Evolutionary conservation across 2,329 filamentous ascomycete species (phyloP).

Genomic region (Aspergillus clavatus): DNA sequence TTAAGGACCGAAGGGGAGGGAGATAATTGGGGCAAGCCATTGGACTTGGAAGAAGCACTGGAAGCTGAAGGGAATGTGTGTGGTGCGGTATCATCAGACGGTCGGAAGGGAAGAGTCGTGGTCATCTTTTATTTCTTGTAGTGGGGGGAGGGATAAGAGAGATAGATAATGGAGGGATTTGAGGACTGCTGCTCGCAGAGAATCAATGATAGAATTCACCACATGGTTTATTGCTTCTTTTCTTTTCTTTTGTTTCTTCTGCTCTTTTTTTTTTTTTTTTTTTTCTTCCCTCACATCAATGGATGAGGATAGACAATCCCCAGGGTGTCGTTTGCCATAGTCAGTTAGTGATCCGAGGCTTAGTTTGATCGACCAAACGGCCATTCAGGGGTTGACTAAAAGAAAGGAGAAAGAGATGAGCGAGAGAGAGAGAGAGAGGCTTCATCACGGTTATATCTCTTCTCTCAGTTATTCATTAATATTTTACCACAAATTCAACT

Average conservation of each 20-base stretch:
- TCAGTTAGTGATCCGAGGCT: slow-evolving; percentile 1
- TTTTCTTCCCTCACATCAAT: slow-evolving; percentile 6
- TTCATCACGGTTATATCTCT: too few species aligned
- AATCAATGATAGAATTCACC: slow-evolving; percentile 11
- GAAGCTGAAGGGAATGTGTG: slow-evolving; percentile 48
- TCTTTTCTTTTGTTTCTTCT: too few species aligned
- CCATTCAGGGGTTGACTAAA: slow-evolving; percentile 18
- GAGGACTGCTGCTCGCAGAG: slow-evolving; percentile 13
- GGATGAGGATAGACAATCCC: background rate
- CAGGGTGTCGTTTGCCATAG: background rate
- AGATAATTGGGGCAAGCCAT: slow-evolving; percentile 52
- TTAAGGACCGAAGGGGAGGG: slow-evolving; percentile 56
- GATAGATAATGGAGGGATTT: slow-evolving; percentile 7
- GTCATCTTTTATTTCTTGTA: slow-evolving; percentile 27
- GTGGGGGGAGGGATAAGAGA: slow-evolving; percentile 4
- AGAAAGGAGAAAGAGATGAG: slow-evolving; percentile 15
- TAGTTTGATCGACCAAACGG: slow-evolving; percentile 3
- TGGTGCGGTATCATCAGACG: slow-evolving; percentile 36
- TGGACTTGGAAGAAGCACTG: slow-evolving; percentile 40
- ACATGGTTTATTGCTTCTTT: too few species aligned
- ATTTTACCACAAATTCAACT: too few species aligned
- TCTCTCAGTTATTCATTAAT: too few species aligned
- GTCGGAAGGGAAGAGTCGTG: slow-evolving; percentile 35
- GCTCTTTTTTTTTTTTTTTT: too few species aligned
- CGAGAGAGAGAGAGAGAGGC: slow-evolving; percentile 9